Evolutionary conservation across 371 early-diverging fungal species (phyloP).

Genomic region (Apophysomyces sp.): DNA sequence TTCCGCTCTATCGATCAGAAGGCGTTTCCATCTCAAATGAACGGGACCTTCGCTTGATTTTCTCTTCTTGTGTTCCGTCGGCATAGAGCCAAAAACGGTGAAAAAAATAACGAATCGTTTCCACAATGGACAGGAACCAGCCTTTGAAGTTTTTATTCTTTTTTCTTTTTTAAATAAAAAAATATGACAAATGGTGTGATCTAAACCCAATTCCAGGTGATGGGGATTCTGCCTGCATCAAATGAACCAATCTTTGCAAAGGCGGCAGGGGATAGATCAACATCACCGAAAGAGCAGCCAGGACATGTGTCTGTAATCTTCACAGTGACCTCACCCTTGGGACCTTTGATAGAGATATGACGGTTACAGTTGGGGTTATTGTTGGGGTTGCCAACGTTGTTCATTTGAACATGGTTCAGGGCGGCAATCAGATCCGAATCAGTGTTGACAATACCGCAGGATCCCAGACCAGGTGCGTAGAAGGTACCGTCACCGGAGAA

Average conservation of each 20-base stretch:
- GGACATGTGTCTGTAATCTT: background rate
- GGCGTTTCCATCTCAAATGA: no score
- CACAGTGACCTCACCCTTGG: background rate
- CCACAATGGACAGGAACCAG: no score
- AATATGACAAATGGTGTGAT: no score
- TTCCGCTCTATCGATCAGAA: no score
- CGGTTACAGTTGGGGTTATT: slow-evolving; percentile 1
- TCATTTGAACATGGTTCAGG: slow-evolving; percentile 17
- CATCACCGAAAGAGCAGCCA: background rate
- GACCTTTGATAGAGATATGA: background rate
- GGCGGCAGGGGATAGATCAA: slow-evolving; percentile 46
- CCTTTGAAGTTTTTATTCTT: no score
- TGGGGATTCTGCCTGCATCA: no score
- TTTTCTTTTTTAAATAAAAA: no score
- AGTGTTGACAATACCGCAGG: slow-evolving; percentile 15
- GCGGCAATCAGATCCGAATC: slow-evolving; percentile 16
- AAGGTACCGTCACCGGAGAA: slow-evolving; percentile 13
- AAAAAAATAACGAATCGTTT: no score
- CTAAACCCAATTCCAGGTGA: no score
- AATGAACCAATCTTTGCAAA: slow-evolving; percentile 42
- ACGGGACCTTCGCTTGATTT: no score
- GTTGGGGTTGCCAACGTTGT: slow-evolving; percentile 19
- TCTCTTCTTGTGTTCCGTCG: no score
- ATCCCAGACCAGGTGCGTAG: slow-evolving; percentile 16
- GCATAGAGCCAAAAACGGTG: no score